Percentiles rank a stretch among this genome's conserved stretches.
Evolutionary conservation across 345 rosid genomes (phyloP).

Genomic region (Barbarea vulgaris): DNA sequence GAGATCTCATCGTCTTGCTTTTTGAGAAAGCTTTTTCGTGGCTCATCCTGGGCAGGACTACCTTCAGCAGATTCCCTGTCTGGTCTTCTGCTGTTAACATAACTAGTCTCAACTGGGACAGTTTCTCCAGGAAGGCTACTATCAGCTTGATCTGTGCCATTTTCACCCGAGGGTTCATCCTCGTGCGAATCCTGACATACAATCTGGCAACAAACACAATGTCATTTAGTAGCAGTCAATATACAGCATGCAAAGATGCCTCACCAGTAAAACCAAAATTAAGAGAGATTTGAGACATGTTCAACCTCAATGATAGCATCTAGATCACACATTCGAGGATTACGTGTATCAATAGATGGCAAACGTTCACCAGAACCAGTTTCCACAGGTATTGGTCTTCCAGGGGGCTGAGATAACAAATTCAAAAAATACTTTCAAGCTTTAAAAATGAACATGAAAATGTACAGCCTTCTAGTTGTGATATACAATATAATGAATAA

Average conservation of each 20-base stretch:
- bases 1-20: constrained; percentile 55
- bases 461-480: not conserved
- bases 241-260: constrained; percentile 26
- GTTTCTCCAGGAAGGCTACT: constrained; percentile 51
- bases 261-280: constrained; percentile 11
- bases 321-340: constrained; percentile 84
- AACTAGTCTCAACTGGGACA: constrained; percentile 43
- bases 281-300: constrained; percentile 26
- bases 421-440: constrained; percentile 20
- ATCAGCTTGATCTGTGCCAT: constrained; percentile 42
- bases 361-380: constrained; percentile 85
- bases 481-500: constrained; percentile 5
- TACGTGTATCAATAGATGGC: constrained; percentile 87
- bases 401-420: constrained; percentile 73
- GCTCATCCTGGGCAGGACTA: constrained; percentile 52
- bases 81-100: constrained; percentile 44
- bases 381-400: constrained; percentile 98
- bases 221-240: constrained; percentile 37
- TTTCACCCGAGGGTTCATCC: constrained; percentile 39
- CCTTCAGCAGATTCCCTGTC: constrained; percentile 46
- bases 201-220: constrained; percentile 62
- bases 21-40: constrained; percentile 46
- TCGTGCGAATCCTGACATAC: constrained; percentile 65
- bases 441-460: constrained; percentile 10
- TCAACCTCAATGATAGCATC: constrained; percentile 95